Evolutionary conservation across 2,329 filamentous ascomycete species (phyloP).

Genomic region (Aspergillus floridensis): DNA sequence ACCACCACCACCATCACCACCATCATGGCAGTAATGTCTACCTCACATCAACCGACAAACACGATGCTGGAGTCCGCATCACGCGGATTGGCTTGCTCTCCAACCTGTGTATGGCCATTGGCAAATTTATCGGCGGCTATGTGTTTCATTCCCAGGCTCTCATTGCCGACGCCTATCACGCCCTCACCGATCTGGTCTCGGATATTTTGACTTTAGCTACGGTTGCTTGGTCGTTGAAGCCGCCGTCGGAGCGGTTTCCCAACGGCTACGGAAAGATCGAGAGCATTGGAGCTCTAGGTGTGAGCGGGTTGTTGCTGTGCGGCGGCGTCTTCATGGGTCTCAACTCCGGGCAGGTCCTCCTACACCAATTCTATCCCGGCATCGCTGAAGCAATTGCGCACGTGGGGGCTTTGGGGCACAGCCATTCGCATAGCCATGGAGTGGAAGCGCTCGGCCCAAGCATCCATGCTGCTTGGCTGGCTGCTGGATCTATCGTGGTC

Average conservation of each 20-base stretch:
- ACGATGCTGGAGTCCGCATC: constrained; percentile 90
- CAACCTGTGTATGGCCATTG: constrained; percentile 91
- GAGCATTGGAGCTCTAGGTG: constrained; percentile 86
- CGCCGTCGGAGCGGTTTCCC: constrained; percentile 79
- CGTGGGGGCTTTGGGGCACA: constrained; percentile 49
- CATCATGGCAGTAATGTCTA: constrained; percentile 85
- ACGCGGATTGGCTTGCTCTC: constrained; percentile 84
- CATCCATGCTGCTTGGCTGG: constrained; percentile 92
- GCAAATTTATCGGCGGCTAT: constrained; percentile 89
- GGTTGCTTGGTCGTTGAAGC: constrained; percentile 86
- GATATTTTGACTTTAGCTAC: constrained; percentile 93
- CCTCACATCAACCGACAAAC: constrained; percentile 76
- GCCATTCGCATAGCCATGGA: constrained; percentile 57
- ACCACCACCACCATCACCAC: constrained; percentile 57
- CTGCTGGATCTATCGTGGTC: constrained; percentile 80
- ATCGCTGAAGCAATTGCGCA: constrained; percentile 51
- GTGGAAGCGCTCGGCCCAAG: constrained; percentile 64
- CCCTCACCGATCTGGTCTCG: constrained; percentile 89
- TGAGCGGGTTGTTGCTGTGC: constrained; percentile 83
- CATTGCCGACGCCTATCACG: constrained; percentile 92
- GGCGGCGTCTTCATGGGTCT: constrained; percentile 92
- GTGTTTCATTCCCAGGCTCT: constrained; percentile 92
- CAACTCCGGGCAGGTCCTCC: constrained; percentile 67
- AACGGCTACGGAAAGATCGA: constrained; percentile 97
- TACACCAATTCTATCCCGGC: constrained; percentile 71